These are phyloP conservation scores for Leishmania lainsoni DNA, from an alignment of 208 protist genomes.

Conservation along the genomic window DNA sequence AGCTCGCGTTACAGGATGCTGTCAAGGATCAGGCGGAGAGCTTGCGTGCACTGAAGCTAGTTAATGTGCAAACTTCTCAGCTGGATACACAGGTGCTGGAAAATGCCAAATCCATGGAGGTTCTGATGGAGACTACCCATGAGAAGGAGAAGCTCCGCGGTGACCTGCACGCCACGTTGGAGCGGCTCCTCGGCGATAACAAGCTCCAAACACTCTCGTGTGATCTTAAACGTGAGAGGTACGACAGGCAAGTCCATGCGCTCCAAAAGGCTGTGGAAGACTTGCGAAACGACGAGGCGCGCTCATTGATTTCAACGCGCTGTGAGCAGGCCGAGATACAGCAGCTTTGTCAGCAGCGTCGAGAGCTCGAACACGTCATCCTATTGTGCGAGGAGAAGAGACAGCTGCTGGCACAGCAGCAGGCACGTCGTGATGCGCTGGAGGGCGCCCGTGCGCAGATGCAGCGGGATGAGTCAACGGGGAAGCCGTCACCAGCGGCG, in stretches of 20 bases:
- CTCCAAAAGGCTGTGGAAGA: conserved; percentile 13
- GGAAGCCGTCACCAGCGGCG: conserved; percentile 21
- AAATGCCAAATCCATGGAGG: conserved; percentile 46
- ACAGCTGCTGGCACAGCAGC: conserved; percentile 21
- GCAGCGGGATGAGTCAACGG: conserved; percentile 19
- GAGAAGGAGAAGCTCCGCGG: conserved; percentile 23
- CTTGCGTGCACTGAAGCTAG: conserved; percentile 40
- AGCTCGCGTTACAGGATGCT: conserved; percentile 31
- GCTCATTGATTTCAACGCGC: neutral
- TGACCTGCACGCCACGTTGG: conserved; percentile 18
- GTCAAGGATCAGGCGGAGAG: conserved; percentile 53
- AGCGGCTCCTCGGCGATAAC: conserved; percentile 9
- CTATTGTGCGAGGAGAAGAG: conserved; percentile 30
- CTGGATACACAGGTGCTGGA: conserved; percentile 44
- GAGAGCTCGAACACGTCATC: conserved; percentile 19
- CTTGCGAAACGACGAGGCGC: conserved; percentile 11
- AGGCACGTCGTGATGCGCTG: conserved; percentile 29
- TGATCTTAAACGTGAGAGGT: conserved; percentile 25
- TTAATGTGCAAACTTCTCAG: conserved; percentile 33
- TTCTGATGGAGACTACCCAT: conserved; percentile 6
- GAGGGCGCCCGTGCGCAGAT: conserved; percentile 30
- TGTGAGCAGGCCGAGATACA: conserved; percentile 27
- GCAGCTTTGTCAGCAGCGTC: conserved; percentile 23
- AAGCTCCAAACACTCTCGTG: conserved; percentile 18
- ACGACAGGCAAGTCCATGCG: conserved; percentile 23